phyloP scores from a whole-genome alignment of 768 basidiomycete species.

The Dacryopinax spathularia region DNA sequence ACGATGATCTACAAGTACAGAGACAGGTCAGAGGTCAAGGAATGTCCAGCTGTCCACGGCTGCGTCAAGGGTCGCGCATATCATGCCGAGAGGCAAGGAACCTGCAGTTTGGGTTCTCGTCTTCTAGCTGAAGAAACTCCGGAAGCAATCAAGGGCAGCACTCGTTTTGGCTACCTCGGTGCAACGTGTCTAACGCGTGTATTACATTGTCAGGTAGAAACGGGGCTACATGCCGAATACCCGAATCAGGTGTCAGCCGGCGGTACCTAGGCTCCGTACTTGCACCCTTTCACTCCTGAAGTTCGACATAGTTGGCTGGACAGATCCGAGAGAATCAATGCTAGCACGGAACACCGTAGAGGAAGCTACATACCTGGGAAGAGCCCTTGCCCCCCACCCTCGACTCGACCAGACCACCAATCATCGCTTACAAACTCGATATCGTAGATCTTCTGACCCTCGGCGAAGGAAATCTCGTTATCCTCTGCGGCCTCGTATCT shows the following conservation, averaged over 20 bases:
- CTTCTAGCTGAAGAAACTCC: too few relatives aligned
- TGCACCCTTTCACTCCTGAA: conserved; percentile 9
- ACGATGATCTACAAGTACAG: too few relatives aligned
- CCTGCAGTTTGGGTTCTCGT: too few relatives aligned
- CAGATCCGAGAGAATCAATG: conserved; percentile 18
- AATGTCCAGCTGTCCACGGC: too few relatives aligned
- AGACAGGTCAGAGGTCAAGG: too few relatives aligned
- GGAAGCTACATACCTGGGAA: conserved; percentile 49
- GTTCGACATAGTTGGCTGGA: conserved; percentile 22
- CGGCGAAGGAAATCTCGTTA: conserved; percentile 75
- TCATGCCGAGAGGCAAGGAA: too few relatives aligned
- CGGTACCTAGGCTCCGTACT: neutral
- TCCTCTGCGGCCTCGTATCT: conserved; percentile 86
- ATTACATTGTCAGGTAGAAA: too few relatives aligned
- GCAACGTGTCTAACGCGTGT: too few relatives aligned
- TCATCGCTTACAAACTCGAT: conserved; percentile 73
- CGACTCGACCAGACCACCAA: conserved; percentile 68
- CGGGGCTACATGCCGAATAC: too few relatives aligned
- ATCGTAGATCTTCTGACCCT: conserved; percentile 63
- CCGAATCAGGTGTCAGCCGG: neutral
- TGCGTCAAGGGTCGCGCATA: too few relatives aligned
- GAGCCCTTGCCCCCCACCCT: conserved; percentile 43
- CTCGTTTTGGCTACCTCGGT: too few relatives aligned
- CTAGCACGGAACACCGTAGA: conserved; percentile 13
- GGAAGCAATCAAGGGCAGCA: too few relatives aligned